Conservation (phyloP, 163 green algal genomes). For the Trebouxia gelatinosa region DNA sequence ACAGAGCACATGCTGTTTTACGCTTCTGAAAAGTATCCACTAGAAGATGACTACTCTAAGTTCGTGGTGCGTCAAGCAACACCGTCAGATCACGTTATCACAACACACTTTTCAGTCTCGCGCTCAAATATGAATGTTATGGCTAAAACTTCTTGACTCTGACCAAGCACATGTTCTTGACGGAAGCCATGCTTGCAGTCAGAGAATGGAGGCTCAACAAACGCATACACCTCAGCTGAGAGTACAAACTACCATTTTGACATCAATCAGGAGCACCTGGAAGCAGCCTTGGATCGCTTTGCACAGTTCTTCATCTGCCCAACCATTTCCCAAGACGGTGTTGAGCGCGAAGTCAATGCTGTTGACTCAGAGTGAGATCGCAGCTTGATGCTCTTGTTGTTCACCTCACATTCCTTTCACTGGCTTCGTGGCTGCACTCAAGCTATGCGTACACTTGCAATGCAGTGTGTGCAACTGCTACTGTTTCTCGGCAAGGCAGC, state of each 20-base stretch:
- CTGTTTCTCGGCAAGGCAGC: no score
- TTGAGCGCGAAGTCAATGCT: conserved; percentile 70
- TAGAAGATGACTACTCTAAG: conserved; percentile 61
- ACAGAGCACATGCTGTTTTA: conserved; percentile 89
- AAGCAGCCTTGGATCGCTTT: conserved; percentile 68
- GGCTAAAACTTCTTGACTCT: no score
- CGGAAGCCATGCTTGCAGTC: conserved; percentile 26
- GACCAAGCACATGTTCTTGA: conserved; percentile 37
- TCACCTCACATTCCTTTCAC: no score
- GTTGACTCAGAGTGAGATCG: conserved; percentile 52
- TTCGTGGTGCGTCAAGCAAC: no score
- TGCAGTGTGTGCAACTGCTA: no score
- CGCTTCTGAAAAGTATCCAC: conserved; percentile 63
- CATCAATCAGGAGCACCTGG: conserved; percentile 66
- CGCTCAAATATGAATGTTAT: no score
- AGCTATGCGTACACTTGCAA: no score
- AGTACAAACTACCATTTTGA: conserved; percentile 82
- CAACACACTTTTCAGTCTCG: no score
- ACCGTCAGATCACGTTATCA: no score
- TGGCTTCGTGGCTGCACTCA: no score
- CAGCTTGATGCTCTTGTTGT: not conserved
- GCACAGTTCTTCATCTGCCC: conserved; percentile 85
- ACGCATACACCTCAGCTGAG: conserved; percentile 72
- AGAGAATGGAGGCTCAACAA: conserved; percentile 69
- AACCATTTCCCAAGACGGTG: conserved; percentile 72